These are phyloP conservation scores for Globisporangium middletonii DNA, from an alignment of 352 stramenopile species.

Conservation along the genomic window DNA sequence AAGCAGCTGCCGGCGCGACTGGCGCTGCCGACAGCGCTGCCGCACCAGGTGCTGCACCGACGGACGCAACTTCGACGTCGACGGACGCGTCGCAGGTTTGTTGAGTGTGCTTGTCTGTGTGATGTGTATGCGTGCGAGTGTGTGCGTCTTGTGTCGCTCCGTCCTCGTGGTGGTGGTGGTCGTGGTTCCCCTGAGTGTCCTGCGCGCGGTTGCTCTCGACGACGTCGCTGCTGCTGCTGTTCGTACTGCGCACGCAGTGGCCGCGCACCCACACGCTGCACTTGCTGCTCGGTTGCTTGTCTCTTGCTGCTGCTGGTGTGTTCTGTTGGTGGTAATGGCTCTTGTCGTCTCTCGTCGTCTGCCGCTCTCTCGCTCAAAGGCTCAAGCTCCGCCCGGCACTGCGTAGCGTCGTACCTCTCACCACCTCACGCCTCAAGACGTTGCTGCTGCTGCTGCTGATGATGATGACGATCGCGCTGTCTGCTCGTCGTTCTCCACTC, in stretches of 20 bases:
- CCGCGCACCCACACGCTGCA: no score
- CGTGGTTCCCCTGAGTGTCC: background rate
- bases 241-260: conserved; percentile 4
- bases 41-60: conserved; percentile 11
- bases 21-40: conserved; percentile 10
- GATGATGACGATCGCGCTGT: conserved; percentile 13
- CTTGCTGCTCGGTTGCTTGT: background rate
- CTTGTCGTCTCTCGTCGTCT: conserved; percentile 21
- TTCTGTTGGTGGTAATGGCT: conserved; percentile 24
- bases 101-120: conserved; percentile 27
- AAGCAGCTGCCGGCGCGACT: conserved; percentile 30
- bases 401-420: conserved; percentile 23
- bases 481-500: conserved; percentile 4
- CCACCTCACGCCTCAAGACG: conserved; percentile 8
- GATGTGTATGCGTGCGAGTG: background rate
- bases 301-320: conserved; percentile 11
- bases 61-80: conserved; percentile 11
- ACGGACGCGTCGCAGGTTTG: conserved; percentile 49
- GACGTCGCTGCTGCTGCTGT: conserved; percentile 9
- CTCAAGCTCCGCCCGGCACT: conserved; percentile 53
- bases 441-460: conserved; percentile 6
- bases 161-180: conserved; percentile 15
- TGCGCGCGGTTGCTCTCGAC: conserved; percentile 4
- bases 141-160: conserved; percentile 6
- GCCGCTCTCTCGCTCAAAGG: conserved; percentile 25